Percentiles rank a stretch among this genome's conserved stretches.
Conservation (phyloP, 2,329 filamentous ascomycete species). For the Fusarium agapanthi region DNA sequence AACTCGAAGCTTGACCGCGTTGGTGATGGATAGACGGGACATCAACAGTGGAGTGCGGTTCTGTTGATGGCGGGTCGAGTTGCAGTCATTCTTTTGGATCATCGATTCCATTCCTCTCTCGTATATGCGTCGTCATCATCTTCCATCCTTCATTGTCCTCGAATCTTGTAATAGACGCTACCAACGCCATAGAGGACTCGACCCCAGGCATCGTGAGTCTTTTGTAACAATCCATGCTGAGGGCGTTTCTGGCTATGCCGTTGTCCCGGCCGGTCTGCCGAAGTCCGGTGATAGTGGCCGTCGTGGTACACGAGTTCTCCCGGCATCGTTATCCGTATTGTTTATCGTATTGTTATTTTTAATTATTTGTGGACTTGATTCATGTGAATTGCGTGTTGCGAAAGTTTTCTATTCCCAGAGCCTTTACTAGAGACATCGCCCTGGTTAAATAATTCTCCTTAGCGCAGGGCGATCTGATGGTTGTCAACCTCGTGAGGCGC, state of each 20-base stretch:
- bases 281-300: slow-evolving; percentile 42
- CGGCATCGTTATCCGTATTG: slow-evolving; percentile 20
- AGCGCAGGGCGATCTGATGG: neutral
- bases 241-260: slow-evolving; percentile 13
- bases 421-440: neutral
- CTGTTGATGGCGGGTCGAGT: slow-evolving; percentile 13
- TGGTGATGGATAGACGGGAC: neutral
- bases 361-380: neutral
- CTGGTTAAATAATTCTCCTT: slow-evolving; percentile 18
- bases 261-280: slow-evolving; percentile 22
- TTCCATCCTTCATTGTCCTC: slow-evolving; percentile 35
- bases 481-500: slow-evolving; percentile 15
- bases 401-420: neutral
- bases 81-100: slow-evolving; percentile 6
- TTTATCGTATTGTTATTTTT: slow-evolving; percentile 7
- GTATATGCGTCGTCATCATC: slow-evolving; percentile 25
- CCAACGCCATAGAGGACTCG: slow-evolving; percentile 51
- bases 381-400: neutral
- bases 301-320: slow-evolving; percentile 44
- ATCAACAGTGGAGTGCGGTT: slow-evolving; percentile 15
- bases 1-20: slow-evolving; percentile 1
- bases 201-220: slow-evolving; percentile 51
- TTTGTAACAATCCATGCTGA: slow-evolving; percentile 41
- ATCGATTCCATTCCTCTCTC: slow-evolving; percentile 18
- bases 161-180: slow-evolving; percentile 49